Evolutionary conservation across 805 yeast species (phyloP), one percentile per base, ranked within the genome.

Genomic region (Ogataea neopini): DNA sequence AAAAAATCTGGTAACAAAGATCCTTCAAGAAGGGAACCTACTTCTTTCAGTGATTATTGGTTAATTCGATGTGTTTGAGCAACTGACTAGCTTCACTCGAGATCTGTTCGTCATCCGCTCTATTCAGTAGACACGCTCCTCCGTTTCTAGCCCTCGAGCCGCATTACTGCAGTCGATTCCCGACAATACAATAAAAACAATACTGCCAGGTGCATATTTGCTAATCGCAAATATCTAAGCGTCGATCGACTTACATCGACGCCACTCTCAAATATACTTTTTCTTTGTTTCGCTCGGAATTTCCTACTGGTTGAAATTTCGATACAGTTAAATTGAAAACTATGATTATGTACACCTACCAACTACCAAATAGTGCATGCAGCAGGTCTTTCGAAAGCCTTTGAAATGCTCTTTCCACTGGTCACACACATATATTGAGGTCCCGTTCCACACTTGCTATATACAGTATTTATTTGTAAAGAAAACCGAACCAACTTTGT

Each of bases 401-500:
- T 3, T 26, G 35, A n/a, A 25, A 35, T 18, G n/a, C 23, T 4
- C 44, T 11, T n/a, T 45, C 30, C 4, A 2, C 14, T 22, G 7
- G 4, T 9, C 11, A 15, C n/a, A n/a, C n/a, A n/a, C n/a, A n/a
- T n/a, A n/a, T n/a, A n/a, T n/a, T n/a, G n/a, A n/a, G n/a, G n/a
- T n/a, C n/a, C 18, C 5, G 34, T 15, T 6, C 34, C 34, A 30
- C 8, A 37, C 15, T 17, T 23, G 34, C 23, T 42, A 42, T 32
- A 40, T 40, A 38, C 44, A 33, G 22, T 3, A 2, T 9, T 56
- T 58, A 77, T 66, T 77, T 77, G 56, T 77, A 80, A 46, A 80
- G 69, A 65, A 78, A 80, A 7, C 83, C 75, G 44, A 84, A 76
- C 76, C 84, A 77, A 15, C 81, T 76, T 29, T 76, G 69, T 57